Evolutionary conservation across 2,329 filamentous ascomycete species (phyloP), one percentile per base, ranked within the genome.

Genomic region (Xylariomycetidae sp.): DNA sequence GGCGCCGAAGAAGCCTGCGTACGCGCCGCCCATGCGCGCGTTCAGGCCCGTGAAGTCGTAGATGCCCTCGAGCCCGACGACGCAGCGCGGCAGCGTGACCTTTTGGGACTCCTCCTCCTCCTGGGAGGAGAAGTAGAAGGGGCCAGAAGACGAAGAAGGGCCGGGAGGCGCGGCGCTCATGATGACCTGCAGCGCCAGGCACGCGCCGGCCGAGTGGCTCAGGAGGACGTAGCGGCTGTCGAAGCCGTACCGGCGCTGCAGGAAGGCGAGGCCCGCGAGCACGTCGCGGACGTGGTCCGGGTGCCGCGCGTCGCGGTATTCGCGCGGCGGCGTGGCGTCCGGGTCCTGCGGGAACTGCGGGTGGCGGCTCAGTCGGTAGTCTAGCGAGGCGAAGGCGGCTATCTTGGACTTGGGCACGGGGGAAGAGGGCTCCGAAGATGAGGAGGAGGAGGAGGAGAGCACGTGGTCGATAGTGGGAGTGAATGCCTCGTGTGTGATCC

Each of bases 41-140:
- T 68, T 61, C 14, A 86, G 57, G 0, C 67, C 67, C 6, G 65
- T 64, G 8, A 88, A 56, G 49, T 83, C 74, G 56, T 85, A 86
- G 15, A 88, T 75, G 1, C 83, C 82, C 35, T 74, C 73, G 14
- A 84, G 58, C 20, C 78, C 72, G 4, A 85, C 52, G n/a, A 85
- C 58, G 4, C 69, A 73, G 3, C 60, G 49, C 0, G 77, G 77
- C 13, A 64, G 51, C 5, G 54, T 57, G 4, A 63, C 51, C 7
- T 43, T 45, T 4, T 26, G 30, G 6, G 56, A 46, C 6, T 45
- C 37, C 7, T 27, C 27, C 13, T 32, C 32, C 1, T 42, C 41
- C 9, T 45, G 16, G 16, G 17, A 5, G 26, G n/a, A n/a, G n/a
- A n/a, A n/a, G n/a, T n/a, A n/a, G n/a, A n/a, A n/a, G n/a, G 17